These are phyloP conservation scores for Solanum hybrid DNA, from an alignment of 305 asterid genomes.

Conservation along the genomic window DNA sequence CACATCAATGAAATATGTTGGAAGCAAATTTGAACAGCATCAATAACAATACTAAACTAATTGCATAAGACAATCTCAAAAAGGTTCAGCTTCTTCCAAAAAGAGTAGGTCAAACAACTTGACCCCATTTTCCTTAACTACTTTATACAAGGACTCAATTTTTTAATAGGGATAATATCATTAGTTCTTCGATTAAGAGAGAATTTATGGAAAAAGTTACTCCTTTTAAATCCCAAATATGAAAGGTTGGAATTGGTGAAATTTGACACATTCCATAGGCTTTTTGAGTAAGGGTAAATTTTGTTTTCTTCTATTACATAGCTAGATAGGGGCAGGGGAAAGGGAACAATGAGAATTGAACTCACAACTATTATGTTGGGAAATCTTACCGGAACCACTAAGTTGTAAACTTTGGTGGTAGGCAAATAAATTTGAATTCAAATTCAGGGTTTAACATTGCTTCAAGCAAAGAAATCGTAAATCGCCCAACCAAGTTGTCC, in stretches of 20 bases:
- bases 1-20: background rate
- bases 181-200: background rate
- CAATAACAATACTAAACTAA: background rate
- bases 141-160: background rate
- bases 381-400: background rate
- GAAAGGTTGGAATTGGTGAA: background rate
- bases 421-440: background rate
- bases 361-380: background rate
- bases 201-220: background rate
- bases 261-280: background rate
- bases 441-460: background rate
- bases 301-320: background rate
- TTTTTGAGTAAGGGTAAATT: background rate
- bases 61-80: background rate
- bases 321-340: background rate
- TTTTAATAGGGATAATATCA: background rate
- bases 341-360: background rate
- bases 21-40: background rate
- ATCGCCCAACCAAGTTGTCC: background rate
- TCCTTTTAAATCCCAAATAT: background rate
- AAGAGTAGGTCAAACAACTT: background rate
- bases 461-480: background rate
- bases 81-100: background rate
- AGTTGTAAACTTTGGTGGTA: background rate
- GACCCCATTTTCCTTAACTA: background rate